phyloP scores from a whole-genome alignment of 805 yeast species.

The Kuraishia hungarica region DNA sequence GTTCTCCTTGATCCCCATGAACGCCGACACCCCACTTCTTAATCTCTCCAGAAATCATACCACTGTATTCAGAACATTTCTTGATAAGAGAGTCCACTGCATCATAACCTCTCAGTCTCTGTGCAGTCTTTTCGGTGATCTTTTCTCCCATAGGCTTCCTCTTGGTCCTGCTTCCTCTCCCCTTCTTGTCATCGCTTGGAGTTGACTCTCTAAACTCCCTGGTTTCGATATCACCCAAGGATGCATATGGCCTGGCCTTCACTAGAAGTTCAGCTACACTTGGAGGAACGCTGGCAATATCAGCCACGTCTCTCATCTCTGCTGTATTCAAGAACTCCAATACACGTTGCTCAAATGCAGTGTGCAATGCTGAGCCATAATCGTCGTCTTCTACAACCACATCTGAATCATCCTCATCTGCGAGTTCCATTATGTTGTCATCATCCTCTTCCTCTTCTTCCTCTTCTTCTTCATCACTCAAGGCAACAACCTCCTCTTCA shows the following conservation, averaged over 20 bases:
- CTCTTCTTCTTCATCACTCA: constrained; percentile 34
- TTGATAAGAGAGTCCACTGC: constrained; percentile 92
- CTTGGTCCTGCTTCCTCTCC: constrained; percentile 21
- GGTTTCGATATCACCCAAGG: constrained; percentile 50
- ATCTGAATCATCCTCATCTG: constrained; percentile 40
- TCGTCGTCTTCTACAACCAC: constrained; percentile 20
- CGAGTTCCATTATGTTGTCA: constrained; percentile 25
- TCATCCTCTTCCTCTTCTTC: constrained; percentile 11
- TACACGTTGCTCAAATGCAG: constrained; percentile 53
- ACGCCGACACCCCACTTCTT: constrained; percentile 82
- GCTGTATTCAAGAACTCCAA: constrained; percentile 76
- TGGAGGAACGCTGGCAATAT: constrained; percentile 65
- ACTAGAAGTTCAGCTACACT: constrained; percentile 57
- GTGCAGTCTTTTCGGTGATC: constrained; percentile 60
- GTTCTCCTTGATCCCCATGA: constrained; percentile 54
- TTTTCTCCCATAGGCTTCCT: constrained; percentile 62
- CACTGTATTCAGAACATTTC: constrained; percentile 74
- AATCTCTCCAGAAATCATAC: constrained; percentile 61
- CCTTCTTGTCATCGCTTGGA: constrained; percentile 13
- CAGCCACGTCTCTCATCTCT: constrained; percentile 65
- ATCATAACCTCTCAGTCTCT: constrained; percentile 76
- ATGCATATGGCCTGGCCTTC: constrained; percentile 59
- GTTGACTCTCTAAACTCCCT: constrained; percentile 37
- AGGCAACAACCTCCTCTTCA: constrained; percentile 7
- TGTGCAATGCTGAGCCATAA: constrained; percentile 2